These are phyloP conservation scores for Chrysoporthe cubensis DNA, from an alignment of 2,329 filamentous ascomycete genomes.

Conservation along the genomic window DNA sequence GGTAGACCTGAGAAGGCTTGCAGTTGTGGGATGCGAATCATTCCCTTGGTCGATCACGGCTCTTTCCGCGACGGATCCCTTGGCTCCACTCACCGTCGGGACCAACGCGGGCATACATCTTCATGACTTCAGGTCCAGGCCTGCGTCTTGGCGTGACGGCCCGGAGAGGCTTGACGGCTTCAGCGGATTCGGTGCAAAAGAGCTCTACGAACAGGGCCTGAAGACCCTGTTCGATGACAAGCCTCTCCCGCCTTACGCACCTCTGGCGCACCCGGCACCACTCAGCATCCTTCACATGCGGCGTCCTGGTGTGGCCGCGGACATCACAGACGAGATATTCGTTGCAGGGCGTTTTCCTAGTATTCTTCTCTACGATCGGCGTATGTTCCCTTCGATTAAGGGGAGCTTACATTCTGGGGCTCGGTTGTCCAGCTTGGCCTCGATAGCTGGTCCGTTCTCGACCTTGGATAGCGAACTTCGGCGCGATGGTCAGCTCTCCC, in stretches of 20 bases:
- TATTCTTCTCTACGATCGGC: constrained; percentile 86
- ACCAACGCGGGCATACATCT: constrained; percentile 82
- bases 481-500: constrained; percentile 57
- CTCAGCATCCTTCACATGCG: constrained; percentile 81
- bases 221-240: constrained; percentile 54
- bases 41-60: constrained; percentile 86
- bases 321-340: constrained; percentile 79
- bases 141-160: constrained; percentile 37
- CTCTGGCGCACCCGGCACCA: constrained; percentile 79
- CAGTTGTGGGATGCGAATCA: constrained; percentile 67
- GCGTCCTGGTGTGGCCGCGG: constrained; percentile 51
- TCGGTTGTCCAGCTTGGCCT: constrained; percentile 72
- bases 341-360: constrained; percentile 87
- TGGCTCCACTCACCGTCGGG: constrained; percentile 78
- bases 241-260: constrained; percentile 64
- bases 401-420: constrained; percentile 85
- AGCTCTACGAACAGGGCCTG: constrained; percentile 38
- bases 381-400: constrained; percentile 78
- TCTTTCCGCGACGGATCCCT: constrained; percentile 69
- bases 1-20: constrained; percentile 76
- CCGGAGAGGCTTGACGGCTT: constrained; percentile 44
- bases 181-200: constrained; percentile 34
- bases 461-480: constrained; percentile 64
- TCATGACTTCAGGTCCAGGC: constrained; percentile 69
- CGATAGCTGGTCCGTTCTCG: constrained; percentile 70